phyloP scores from a whole-genome alignment of 129 eudicot species.

The Solidago caesia region DNA sequence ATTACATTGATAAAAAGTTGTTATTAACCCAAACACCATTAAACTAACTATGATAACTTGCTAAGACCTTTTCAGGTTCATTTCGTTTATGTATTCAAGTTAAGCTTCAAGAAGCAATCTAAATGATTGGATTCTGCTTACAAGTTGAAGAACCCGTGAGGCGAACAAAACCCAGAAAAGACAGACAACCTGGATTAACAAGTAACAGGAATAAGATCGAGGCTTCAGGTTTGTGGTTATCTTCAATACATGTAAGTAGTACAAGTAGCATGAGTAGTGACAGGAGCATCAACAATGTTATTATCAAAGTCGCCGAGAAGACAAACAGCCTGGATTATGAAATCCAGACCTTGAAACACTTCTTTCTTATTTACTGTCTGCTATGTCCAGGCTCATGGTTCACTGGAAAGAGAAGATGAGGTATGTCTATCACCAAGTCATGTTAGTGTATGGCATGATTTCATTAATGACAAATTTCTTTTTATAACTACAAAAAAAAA shows the following conservation, averaged over 20 bases:
- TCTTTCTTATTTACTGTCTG: neutral
- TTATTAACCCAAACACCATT: too few relatives aligned
- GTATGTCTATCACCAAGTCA: constrained; percentile 37
- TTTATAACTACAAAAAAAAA: neutral
- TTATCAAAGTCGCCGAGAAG: constrained; percentile 47
- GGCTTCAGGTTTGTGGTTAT: constrained; percentile 21
- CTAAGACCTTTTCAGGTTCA: too few relatives aligned
- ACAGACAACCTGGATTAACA: too few relatives aligned
- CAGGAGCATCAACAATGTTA: constrained; percentile 44
- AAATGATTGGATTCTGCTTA: too few relatives aligned
- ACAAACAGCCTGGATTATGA: constrained; percentile 58
- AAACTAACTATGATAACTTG: too few relatives aligned
- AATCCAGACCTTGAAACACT: constrained; percentile 29
- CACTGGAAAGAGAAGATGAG: constrained; percentile 92
- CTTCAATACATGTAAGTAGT: constrained; percentile 48
- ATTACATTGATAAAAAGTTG: too few relatives aligned
- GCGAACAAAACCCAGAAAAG: too few relatives aligned
- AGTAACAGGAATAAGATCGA: constrained; percentile 3
- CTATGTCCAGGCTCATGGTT: constrained; percentile 73
- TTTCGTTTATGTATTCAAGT: too few relatives aligned
- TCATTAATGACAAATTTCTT: neutral
- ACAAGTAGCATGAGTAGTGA: constrained; percentile 64
- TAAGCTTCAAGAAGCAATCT: too few relatives aligned
- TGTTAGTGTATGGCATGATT: constrained; percentile 13
- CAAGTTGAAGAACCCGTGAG: too few relatives aligned